Base-by-base conservation (phyloP, 2,329 filamentous ascomycete genomes). In the Xylaria sp. region DNA sequence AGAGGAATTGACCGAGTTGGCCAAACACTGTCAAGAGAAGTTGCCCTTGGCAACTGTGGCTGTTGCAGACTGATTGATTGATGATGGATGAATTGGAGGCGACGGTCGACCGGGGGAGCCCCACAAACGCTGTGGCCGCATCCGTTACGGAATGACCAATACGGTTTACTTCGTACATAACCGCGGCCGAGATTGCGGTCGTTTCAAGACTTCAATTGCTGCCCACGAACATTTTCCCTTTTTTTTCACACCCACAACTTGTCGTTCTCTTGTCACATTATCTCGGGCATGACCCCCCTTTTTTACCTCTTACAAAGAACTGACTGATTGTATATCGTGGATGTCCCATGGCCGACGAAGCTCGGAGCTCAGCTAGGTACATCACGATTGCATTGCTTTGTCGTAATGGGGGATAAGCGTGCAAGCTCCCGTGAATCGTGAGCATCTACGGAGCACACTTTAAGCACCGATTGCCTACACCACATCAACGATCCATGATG, bases 131-230 rank as follows among this genome's bases (percentile, higher is more conserved):
- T 42, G 37, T 42, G 37, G 37, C 8, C 37, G 37, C 37, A 42
- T 9, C 23, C 23, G 23, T 30, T 30, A 42, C 9, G 9, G 37
- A 42, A 42, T 13, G 11, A 42, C 37, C 37, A 10, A 42, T 42
- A 10, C 37, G 37, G 9, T 13, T 42, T 10, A 42, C 37, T 42
- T 42, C 37, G 9, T 42, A 42, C 37, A 37, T 44, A 54, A 53
- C 52, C 55, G 44, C 48, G 57, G 59, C 61, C 56, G 56, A 64
- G 35, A 65, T 64, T 64, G 63, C 52, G 57, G 60, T 61, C 35
- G 64, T 65, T 65, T 65, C 64, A 64, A 58, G 49, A 63, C 10
- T 54, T 52, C 55, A 55, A 50, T 48, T 18, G 16, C 16, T 10
- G 48, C 50, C 53, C 37, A 37, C 56, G 54, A 42, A 42, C 8